Conservation (phyloP, 2,329 filamentous ascomycete genomes). For the Cadophora gregata region DNA sequence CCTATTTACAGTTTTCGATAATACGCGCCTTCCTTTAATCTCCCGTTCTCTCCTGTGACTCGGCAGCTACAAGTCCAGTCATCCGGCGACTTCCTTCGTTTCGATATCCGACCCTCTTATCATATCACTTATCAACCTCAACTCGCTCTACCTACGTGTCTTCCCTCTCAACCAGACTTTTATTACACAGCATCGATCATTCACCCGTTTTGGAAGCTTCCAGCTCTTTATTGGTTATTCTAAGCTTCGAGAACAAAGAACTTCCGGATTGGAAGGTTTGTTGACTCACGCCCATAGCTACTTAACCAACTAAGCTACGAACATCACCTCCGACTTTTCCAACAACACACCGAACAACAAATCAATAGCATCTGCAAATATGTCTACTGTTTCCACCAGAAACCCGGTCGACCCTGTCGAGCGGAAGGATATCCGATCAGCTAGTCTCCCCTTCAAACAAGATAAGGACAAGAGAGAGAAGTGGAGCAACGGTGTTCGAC, state of each 20-base stretch:
- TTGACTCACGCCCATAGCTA: slow-evolving; percentile 23
- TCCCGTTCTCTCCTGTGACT: slow-evolving; percentile 24
- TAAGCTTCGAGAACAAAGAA: slow-evolving; percentile 23
- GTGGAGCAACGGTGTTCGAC: slow-evolving; percentile 40
- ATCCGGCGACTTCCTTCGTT: slow-evolving; percentile 36
- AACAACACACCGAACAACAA: slow-evolving; percentile 15
- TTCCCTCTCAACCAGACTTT: slow-evolving; percentile 8
- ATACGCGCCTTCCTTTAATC: slow-evolving; percentile 15
- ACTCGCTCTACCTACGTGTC: slow-evolving; percentile 22
- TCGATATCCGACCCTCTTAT: slow-evolving; percentile 30
- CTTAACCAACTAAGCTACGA: slow-evolving; percentile 13
- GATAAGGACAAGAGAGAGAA: slow-evolving; percentile 42
- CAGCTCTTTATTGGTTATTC: slow-evolving; percentile 16
- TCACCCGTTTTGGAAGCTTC: not conserved
- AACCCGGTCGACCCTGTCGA: slow-evolving; percentile 34
- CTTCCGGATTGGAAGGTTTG: slow-evolving; percentile 20
- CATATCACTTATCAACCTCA: slow-evolving; percentile 27
- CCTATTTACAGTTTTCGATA: slow-evolving; percentile 17
- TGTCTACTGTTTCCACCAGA: slow-evolving; percentile 28
- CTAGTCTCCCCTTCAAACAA: slow-evolving; percentile 40
- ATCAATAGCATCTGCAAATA: slow-evolving; percentile 17
- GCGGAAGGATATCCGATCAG: slow-evolving; percentile 43
- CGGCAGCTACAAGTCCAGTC: slow-evolving; percentile 29
- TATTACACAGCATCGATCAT: slow-evolving; percentile 13
- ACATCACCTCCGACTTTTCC: slow-evolving; percentile 14